phyloP scores from a whole-genome alignment of 352 stramenopile genomes.

The Globisporangium abappressorium region DNA sequence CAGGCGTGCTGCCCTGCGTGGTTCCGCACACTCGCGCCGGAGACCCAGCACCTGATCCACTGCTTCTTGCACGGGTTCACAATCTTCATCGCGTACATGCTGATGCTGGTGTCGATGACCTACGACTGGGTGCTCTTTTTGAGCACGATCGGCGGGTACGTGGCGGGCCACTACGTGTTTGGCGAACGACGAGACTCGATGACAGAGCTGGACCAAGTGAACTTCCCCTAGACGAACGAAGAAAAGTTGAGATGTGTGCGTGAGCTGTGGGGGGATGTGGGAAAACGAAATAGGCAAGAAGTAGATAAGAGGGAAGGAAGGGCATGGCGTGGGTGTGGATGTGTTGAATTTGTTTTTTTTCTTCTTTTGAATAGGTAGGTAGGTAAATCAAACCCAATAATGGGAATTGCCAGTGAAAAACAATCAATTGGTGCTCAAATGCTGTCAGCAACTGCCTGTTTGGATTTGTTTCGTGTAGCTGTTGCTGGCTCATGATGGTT shows the following conservation, averaged over 20 bases:
- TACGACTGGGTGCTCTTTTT: conserved; percentile 67
- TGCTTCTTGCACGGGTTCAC: conserved; percentile 56
- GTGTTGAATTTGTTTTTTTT: too few species aligned
- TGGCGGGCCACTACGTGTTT: conserved; percentile 68
- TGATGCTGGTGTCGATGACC: conserved; percentile 82
- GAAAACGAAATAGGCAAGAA: not conserved
- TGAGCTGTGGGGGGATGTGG: not conserved
- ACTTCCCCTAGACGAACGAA: conserved; percentile 14
- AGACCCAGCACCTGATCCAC: conserved; percentile 54
- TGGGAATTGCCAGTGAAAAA: not conserved
- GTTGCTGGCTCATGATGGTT: not conserved
- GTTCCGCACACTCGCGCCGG: conserved; percentile 51
- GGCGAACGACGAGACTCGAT: conserved; percentile 57
- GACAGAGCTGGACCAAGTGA: conserved; percentile 20
- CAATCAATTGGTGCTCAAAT: not conserved
- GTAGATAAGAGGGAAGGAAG: not conserved
- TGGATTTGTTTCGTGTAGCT: not conserved
- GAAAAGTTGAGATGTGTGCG: not conserved
- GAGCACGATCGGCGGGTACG: conserved; percentile 52
- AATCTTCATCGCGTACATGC: conserved; percentile 71
- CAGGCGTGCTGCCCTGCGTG: conserved; percentile 39
- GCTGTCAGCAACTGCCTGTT: not conserved
- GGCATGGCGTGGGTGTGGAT: not conserved
- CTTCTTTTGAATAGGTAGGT: not conserved
- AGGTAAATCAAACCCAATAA: not conserved